These are phyloP conservation scores for Trypanosoma theileri DNA, from an alignment of 208 protist genomes.

Conservation along the genomic window DNA sequence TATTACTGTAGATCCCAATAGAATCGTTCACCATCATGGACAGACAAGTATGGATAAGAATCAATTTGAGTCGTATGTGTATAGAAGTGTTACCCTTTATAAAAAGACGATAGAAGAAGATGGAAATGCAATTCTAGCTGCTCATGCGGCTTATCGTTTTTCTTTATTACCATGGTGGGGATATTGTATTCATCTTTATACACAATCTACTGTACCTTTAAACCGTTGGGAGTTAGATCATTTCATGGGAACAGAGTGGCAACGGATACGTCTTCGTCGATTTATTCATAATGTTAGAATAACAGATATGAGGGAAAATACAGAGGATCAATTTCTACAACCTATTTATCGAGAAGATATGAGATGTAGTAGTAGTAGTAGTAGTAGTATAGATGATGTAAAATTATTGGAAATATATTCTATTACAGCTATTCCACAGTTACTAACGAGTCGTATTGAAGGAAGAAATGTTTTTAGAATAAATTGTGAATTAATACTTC, in stretches of 20 bases:
- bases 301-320: background rate
- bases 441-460: background rate
- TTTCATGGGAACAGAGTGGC: slow-evolving; percentile 33
- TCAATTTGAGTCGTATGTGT: slow-evolving; percentile 16
- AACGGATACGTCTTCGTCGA: slow-evolving; percentile 31
- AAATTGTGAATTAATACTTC: slow-evolving; percentile 30
- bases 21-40: background rate
- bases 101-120: slow-evolving; percentile 23
- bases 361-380: no score
- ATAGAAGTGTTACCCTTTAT: background rate
- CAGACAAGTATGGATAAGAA: background rate
- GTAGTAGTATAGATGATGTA: slow-evolving; percentile 29
- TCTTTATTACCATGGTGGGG: slow-evolving; percentile 36
- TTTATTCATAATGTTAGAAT: slow-evolving; percentile 25
- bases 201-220: slow-evolving; percentile 9
- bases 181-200: slow-evolving; percentile 22
- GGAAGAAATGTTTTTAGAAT: slow-evolving; percentile 7
- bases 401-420: slow-evolving; percentile 26
- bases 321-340: slow-evolving; percentile 8
- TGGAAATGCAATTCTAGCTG: slow-evolving; percentile 23
- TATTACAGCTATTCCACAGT: slow-evolving; percentile 32
- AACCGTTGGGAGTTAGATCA: slow-evolving; percentile 37
- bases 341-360: slow-evolving; percentile 14
- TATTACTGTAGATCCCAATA: background rate
- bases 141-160: slow-evolving; percentile 32